Evolutionary conservation across 2,329 filamentous ascomycete species (phyloP), one percentile per base, ranked within the genome.

Genomic region (Passalora sequoiae): DNA sequence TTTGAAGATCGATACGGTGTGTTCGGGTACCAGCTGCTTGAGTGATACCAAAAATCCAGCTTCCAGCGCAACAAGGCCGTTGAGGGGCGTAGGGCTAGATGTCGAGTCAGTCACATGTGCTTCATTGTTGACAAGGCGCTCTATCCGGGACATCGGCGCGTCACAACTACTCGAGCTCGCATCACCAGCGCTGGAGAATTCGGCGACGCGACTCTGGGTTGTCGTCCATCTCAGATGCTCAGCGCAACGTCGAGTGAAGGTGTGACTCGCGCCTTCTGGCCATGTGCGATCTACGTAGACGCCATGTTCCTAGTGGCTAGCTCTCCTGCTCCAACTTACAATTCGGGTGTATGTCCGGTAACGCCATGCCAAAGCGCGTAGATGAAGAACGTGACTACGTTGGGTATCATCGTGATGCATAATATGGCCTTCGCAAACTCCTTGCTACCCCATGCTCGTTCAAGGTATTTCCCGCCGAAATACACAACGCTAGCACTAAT

Each of bases 21-120:
- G 92, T 50, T 95, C 89, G 16, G 92, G 92, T 25, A 97, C 85
- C 38, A 98, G 86, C 68, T 98, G 92, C 69, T 94, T 97, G 69
- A 97, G 95, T 42, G 91, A 87, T 58, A 97, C 87, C 49, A 98
- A 84, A 71, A 97, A 97, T 49, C 86, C 83, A 35, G 92, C 89
- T 66, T 96, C 91, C 45, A 96, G 74, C 12, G 89, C 82, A 51
- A 95, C 83, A 43, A 89, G 89, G 56, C 92, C 92, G 56, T 86
- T 86, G 61, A 97, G 86, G 51, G 86, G 83, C 33, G 85, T 89
- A 35, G 85, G 92, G 59, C 64, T 69, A 48, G 25, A 22, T 5
- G 8, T 16, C 12, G n/a, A 27, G 43, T 46, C 25, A 47, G 44
- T 27, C n/a, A n/a, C n/a, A n/a, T n/a, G n/a, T n/a, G n/a, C n/a